These are phyloP conservation scores for Amaranthus palmeri DNA, from an alignment of 148 eudicot genomes.

Conservation along the genomic window DNA sequence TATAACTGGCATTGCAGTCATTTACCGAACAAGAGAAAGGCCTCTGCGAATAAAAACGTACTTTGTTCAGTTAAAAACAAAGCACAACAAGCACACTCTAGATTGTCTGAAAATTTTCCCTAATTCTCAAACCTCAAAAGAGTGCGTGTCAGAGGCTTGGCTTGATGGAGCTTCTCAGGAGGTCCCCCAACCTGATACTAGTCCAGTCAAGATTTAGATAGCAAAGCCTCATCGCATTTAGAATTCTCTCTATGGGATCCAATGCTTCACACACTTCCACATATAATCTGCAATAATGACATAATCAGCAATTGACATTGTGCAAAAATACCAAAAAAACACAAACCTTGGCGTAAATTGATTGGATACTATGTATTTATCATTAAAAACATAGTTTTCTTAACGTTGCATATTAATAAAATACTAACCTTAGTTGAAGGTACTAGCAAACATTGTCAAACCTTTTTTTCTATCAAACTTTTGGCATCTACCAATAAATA, in stretches of 20 bases:
- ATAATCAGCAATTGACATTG: background rate
- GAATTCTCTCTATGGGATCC: constrained; percentile 96
- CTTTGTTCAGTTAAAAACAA: constrained; percentile 8
- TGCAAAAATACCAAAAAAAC: background rate
- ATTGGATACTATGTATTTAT: too few relatives aligned
- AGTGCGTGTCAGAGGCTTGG: constrained; percentile 39
- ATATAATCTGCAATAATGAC: constrained; percentile 34
- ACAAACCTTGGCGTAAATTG: background rate
- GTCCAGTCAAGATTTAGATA: constrained; percentile 72
- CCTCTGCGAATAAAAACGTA: constrained; percentile 47
- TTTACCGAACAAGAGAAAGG: constrained; percentile 67
- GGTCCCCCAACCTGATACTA: constrained; percentile 99
- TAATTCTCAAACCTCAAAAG: constrained; percentile 25
- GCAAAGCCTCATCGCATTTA: constrained; percentile 91
- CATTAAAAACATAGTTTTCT: too few relatives aligned
- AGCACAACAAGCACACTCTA: background rate
- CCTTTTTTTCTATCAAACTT: too few relatives aligned
- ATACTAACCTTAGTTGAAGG: too few relatives aligned
- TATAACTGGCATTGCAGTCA: constrained; percentile 63
- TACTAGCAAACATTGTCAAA: too few relatives aligned
- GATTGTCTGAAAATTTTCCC: constrained; percentile 19
- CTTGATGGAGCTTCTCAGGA: constrained; percentile 99
- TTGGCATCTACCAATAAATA: too few relatives aligned
- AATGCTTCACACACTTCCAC: constrained; percentile 88
- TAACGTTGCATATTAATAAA: too few relatives aligned